These are phyloP conservation scores for Aphanomyces stellatus DNA, from an alignment of 352 stramenopile genomes.

Conservation along the genomic window DNA sequence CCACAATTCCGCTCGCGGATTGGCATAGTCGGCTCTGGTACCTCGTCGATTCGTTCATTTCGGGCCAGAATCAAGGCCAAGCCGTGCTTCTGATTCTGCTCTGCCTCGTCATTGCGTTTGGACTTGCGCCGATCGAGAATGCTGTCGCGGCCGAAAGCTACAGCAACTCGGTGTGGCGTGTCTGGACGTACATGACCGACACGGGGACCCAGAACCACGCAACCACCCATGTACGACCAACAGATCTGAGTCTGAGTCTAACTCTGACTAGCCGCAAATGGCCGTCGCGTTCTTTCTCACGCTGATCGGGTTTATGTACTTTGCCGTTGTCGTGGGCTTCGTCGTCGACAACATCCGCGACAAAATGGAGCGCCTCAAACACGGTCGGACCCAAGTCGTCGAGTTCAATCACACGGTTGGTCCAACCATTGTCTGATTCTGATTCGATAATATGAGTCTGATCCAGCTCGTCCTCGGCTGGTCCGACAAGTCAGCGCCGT, in stretches of 20 bases:
- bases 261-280: not conserved
- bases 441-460: not conserved
- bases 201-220: slow-evolving; percentile 7
- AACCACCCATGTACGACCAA: not conserved
- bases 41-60: slow-evolving; percentile 5
- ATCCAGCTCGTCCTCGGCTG: slow-evolving; percentile 9
- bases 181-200: slow-evolving; percentile 14
- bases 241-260: slow-evolving; percentile 7
- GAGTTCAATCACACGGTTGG: slow-evolving; percentile 67
- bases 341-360: slow-evolving; percentile 78
- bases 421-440: not conserved
- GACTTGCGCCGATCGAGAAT: not conserved
- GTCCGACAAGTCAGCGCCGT: not conserved
- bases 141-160: not conserved
- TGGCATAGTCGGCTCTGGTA: not conserved
- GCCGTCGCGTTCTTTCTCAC: slow-evolving; percentile 31
- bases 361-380: slow-evolving; percentile 82
- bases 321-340: slow-evolving; percentile 85
- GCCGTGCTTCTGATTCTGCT: not conserved
- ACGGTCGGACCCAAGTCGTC: slow-evolving; percentile 71
- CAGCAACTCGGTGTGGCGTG: not conserved
- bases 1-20: not conserved
- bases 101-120: not conserved
- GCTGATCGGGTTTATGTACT: slow-evolving; percentile 70
- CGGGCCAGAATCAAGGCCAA: not conserved